Evolutionary conservation across 495 filamentous ascomycete genomes (phyloP).

Genomic region (Arthonia radiata): DNA sequence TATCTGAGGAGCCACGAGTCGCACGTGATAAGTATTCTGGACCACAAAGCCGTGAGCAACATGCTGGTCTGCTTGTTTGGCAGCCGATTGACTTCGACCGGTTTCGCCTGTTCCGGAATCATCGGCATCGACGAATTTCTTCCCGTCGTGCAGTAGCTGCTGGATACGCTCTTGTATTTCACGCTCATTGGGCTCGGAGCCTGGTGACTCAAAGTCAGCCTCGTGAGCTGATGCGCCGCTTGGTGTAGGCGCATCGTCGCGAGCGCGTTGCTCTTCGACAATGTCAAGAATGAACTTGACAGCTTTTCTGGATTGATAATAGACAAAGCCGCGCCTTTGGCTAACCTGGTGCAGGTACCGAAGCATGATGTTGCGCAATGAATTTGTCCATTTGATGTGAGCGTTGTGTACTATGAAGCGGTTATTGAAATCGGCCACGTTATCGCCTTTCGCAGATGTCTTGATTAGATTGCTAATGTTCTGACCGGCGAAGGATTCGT

Average conservation of each 20-base stretch:
- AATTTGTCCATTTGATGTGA: slow-evolving; percentile 96
- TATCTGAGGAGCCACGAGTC: slow-evolving; percentile 88
- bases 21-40: slow-evolving; percentile 81
- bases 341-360: slow-evolving; percentile 95
- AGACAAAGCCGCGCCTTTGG: slow-evolving; percentile 85
- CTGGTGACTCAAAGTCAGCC: slow-evolving; percentile 9
- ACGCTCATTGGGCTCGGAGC: slow-evolving; percentile 29
- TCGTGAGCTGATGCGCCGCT: slow-evolving; percentile 10
- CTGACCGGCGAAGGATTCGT: no score
- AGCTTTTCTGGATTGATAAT: slow-evolving; percentile 85
- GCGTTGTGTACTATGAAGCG: slow-evolving; percentile 94
- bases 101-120: slow-evolving; percentile 16
- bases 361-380: slow-evolving; percentile 80
- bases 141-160: slow-evolving; percentile 61
- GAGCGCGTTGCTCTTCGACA: slow-evolving; percentile 84
- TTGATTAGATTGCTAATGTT: no score
- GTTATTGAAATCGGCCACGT: slow-evolving; percentile 85
- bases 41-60: slow-evolving; percentile 79
- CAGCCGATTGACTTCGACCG: slow-evolving; percentile 2
- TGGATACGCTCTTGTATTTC: slow-evolving; percentile 69
- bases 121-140: slow-evolving; percentile 57
- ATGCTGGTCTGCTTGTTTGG: slow-evolving; percentile 20
- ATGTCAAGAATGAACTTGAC: slow-evolving; percentile 97
- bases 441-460: no score
- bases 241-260: no score